Evolutionary conservation across 495 filamentous ascomycete genomes (phyloP).

Genomic region (Apiosordaria backusii): DNA sequence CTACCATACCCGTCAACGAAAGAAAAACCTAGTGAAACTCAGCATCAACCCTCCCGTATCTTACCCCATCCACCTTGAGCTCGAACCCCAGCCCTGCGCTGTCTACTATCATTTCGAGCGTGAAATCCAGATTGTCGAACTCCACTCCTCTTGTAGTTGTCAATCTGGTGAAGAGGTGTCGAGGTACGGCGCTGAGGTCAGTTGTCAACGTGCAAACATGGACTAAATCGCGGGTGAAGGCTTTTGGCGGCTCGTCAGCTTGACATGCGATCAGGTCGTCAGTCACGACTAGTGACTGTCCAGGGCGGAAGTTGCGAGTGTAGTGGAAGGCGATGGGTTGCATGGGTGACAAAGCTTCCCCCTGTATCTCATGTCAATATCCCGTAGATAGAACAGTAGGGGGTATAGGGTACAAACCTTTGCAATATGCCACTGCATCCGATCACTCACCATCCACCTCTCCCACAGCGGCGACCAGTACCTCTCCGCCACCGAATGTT

Average conservation of each 20-base stretch:
- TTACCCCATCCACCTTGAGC: constrained; percentile 66
- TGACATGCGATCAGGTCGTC: constrained; percentile 72
- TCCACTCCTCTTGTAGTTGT: constrained; percentile 70
- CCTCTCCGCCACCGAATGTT: constrained; percentile 61
- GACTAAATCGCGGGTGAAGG: constrained; percentile 54
- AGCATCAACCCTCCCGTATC: constrained; percentile 68
- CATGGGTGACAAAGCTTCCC: constrained; percentile 63
- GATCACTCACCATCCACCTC: constrained; percentile 73
- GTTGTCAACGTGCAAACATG: constrained; percentile 76
- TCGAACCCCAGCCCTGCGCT: constrained; percentile 68
- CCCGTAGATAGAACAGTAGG: neutral
- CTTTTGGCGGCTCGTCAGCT: constrained; percentile 56
- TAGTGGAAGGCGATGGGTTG: constrained; percentile 71
- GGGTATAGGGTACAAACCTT: constrained; percentile 47
- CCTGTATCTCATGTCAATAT: constrained; percentile 36
- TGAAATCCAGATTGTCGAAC: constrained; percentile 73
- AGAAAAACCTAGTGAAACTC: constrained; percentile 53
- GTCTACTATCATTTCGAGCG: constrained; percentile 70
- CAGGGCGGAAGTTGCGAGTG: constrained; percentile 70
- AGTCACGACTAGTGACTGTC: constrained; percentile 62
- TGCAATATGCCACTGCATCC: constrained; percentile 78
- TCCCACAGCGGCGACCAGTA: constrained; percentile 78
- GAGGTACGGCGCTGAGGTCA: constrained; percentile 65
- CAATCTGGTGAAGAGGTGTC: constrained; percentile 59
- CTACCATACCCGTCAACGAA: neutral